Conservation (phyloP, 176 grass and related monocot genomes). For the Bothriochloa decipiens region DNA sequence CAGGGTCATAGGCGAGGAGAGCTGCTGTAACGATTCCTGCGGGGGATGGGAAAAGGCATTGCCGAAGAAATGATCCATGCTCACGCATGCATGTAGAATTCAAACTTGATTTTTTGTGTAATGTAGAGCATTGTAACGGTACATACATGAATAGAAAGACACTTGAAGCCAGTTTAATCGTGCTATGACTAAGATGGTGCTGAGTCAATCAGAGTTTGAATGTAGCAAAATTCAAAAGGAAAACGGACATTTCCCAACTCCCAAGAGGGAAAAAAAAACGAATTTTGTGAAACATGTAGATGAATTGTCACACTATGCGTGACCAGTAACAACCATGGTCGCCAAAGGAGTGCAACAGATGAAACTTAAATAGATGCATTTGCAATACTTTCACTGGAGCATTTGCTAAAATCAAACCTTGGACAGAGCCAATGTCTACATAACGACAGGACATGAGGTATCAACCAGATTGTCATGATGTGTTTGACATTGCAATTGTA, state of each 20-base stretch:
- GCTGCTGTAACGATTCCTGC: conserved; percentile 60
- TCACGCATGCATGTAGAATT: conserved; percentile 32
- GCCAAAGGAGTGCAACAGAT: not conserved
- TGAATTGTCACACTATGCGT: not conserved
- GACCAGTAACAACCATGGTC: not conserved
- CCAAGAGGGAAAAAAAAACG: not conserved
- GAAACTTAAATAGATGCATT: not conserved
- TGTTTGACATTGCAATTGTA: not conserved
- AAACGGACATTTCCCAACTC: not conserved
- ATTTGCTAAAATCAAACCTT: conserved; percentile 2
- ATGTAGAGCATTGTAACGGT: conserved; percentile 11
- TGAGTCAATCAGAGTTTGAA: not conserved
- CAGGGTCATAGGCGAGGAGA: conserved; percentile 63
- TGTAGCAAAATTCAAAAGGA: not conserved
- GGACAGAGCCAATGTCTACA: not conserved
- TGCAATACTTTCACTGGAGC: conserved; percentile 9
- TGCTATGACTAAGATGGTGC: conserved; percentile 2
- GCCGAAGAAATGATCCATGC: conserved; percentile 28
- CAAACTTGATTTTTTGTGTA: conserved; percentile 8
- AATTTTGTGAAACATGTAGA: not conserved
- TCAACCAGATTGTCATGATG: conserved; percentile 13
- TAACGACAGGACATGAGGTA: conserved; percentile 4
- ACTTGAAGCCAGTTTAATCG: conserved; percentile 25
- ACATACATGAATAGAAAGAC: conserved; percentile 18
- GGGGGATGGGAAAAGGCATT: conserved; percentile 49